Evolutionary conservation across 352 stramenopile species (phyloP), one percentile per base, ranked within the genome.

Genomic region (Lagenidium giganteum): DNA sequence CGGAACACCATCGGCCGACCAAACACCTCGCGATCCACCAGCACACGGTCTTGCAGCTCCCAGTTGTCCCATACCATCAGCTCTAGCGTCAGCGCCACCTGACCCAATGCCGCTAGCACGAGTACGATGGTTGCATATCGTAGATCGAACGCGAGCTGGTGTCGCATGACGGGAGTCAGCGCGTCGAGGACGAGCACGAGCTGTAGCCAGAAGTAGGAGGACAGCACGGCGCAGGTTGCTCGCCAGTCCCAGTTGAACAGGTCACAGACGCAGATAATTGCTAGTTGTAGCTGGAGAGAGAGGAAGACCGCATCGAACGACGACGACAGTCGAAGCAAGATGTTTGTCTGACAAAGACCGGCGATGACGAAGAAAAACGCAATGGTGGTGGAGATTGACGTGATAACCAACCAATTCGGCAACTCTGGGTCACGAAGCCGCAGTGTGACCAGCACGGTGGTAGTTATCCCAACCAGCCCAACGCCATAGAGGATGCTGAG

Each of bases 301-400:
- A 59, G 26, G 23, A 59, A 59, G 16, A 52, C 18, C 4, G 27
- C 37, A 17, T 52, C 51, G 17, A 59, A 59, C 13, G 42, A 59
- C 17, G 37, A 30, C 11, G 35, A 17, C 13, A 59, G 27, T 2
- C 37, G 32, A 4, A 6, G 12, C 3, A 53, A 16, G n/a, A 59
- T 23, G 8, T 14, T 23, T n/a, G n/a, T n/a, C n/a, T n/a, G n/a
- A n/a, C n/a, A n/a, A n/a, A n/a, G n/a, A n/a, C n/a, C n/a, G n/a
- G n/a, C n/a, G n/a, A n/a, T n/a, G n/a, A n/a, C n/a, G n/a, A n/a
- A n/a, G n/a, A n/a, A n/a, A n/a, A n/a, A n/a, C n/a, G n/a, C n/a
- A n/a, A n/a, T n/a, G n/a, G n/a, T n/a, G n/a, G n/a, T n/a, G n/a
- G n/a, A n/a, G n/a, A n/a, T n/a, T n/a, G n/a, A n/a, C n/a, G n/a